Percentiles rank a stretch among this genome's conserved stretches.
Conservation (phyloP, 2,329 filamentous ascomycete species). For the Hypomyces rosellus region DNA sequence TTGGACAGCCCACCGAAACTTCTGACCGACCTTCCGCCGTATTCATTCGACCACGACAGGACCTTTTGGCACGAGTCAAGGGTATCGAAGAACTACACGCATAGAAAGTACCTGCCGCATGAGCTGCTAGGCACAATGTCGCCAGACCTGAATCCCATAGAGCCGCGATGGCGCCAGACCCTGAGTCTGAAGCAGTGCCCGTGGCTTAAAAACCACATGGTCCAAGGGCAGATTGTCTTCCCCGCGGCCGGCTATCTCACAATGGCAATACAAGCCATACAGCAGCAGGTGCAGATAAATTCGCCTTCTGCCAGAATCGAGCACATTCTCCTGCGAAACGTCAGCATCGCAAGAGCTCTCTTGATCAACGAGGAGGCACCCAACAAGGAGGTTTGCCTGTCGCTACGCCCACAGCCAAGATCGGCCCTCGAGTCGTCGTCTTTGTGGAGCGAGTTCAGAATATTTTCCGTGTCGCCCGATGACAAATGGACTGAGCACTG, state of each 20-base stretch:
- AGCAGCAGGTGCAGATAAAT: too few relatives aligned
- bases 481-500: constrained; percentile 21
- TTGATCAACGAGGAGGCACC: constrained; percentile 10
- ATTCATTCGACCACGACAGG: background rate
- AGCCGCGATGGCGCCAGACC: background rate
- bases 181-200: background rate
- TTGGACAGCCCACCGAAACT: too few relatives aligned
- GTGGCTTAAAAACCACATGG: background rate
- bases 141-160: background rate
- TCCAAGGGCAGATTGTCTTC: background rate
- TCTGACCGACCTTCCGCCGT: too few relatives aligned
- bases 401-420: constrained; percentile 11
- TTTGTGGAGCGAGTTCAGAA: constrained; percentile 19
- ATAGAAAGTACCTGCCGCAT: background rate
- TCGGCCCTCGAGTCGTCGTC: constrained; percentile 14
- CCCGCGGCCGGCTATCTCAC: constrained; percentile 14
- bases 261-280: background rate
- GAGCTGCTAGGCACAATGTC: background rate
- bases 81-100: background rate
- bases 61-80: constrained; percentile 8
- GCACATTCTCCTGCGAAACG: constrained; percentile 9
- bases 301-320: background rate
- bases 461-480: constrained; percentile 15
- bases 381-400: constrained; percentile 14
- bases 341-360: constrained; percentile 17